phyloP scores from a whole-genome alignment of 305 asterid species.

The Ajuga reptans region DNA sequence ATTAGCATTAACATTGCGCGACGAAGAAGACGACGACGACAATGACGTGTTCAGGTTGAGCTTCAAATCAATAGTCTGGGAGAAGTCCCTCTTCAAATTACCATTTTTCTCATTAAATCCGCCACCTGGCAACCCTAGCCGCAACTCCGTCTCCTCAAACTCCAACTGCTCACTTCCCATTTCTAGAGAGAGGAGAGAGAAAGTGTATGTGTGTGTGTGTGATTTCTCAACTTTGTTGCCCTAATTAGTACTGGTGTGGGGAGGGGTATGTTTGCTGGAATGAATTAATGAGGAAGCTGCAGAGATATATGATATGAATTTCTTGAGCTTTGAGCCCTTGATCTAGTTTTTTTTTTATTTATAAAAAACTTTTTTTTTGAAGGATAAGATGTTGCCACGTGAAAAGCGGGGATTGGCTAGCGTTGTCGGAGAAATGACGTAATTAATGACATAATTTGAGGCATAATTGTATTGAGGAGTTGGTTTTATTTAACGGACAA shows the following conservation, averaged over 20 bases:
- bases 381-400: constrained; percentile 21
- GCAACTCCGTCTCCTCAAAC: constrained; percentile 25
- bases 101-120: neutral
- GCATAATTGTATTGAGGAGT: constrained; percentile 23
- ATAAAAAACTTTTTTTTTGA: neutral
- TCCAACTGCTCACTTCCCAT: too few species aligned
- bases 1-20: neutral
- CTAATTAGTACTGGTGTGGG: neutral
- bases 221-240: neutral
- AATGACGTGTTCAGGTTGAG: constrained; percentile 15
- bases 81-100: constrained; percentile 26
- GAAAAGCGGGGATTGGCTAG: constrained; percentile 21
- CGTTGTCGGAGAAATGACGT: constrained; percentile 24
- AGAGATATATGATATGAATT: constrained; percentile 4
- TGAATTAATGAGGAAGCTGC: neutral
- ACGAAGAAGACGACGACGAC: neutral
- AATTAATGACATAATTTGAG: constrained; percentile 13
- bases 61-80: constrained; percentile 29
- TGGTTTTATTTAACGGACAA: constrained; percentile 5
- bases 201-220: neutral
- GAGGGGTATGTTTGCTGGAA: neutral
- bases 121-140: constrained; percentile 28
- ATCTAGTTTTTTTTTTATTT: neutral
- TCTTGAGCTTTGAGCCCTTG: neutral
- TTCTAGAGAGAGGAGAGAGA: neutral